phyloP scores from a whole-genome alignment of 129 eudicot species.

The Deinandra increscens region DNA sequence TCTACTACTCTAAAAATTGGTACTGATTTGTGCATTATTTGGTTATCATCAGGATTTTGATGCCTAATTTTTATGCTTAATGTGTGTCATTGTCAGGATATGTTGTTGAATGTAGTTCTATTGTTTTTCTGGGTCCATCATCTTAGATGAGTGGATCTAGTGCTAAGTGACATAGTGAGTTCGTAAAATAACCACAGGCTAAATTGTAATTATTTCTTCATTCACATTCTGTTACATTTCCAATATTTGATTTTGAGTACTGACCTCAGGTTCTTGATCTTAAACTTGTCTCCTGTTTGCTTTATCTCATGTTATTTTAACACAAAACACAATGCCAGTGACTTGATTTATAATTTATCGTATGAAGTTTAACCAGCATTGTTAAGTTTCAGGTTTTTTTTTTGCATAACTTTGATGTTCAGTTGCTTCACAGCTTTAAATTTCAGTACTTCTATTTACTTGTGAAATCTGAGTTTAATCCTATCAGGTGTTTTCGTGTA shows the following conservation, averaged over 20 bases:
- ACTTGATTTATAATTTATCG: not conserved
- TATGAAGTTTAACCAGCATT: not conserved
- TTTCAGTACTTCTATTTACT: not conserved
- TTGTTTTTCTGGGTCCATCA: not conserved
- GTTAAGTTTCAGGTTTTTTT: not conserved
- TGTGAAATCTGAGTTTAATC: slow-evolving; percentile 1
- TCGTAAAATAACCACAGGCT: not conserved
- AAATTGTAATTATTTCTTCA: slow-evolving; percentile 1
- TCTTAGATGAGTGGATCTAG: not conserved
- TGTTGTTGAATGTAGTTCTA: slow-evolving; percentile 5
- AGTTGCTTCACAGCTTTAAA: not conserved
- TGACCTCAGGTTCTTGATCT: not conserved
- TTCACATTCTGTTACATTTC: not conserved
- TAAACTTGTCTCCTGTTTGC: not conserved
- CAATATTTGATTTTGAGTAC: not conserved
- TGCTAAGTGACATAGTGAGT: not conserved
- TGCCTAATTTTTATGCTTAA: not conserved
- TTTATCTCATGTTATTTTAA: not conserved
- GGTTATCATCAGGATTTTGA: not conserved
- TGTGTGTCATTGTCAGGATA: not conserved
- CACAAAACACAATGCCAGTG: not conserved
- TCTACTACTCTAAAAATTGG: not conserved
- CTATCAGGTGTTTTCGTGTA: not conserved
- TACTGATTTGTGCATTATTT: not conserved
- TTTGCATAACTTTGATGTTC: not conserved